These are phyloP conservation scores for Protomyces gravidus DNA, from an alignment of 1,139 yeast species.

Conservation along the genomic window DNA sequence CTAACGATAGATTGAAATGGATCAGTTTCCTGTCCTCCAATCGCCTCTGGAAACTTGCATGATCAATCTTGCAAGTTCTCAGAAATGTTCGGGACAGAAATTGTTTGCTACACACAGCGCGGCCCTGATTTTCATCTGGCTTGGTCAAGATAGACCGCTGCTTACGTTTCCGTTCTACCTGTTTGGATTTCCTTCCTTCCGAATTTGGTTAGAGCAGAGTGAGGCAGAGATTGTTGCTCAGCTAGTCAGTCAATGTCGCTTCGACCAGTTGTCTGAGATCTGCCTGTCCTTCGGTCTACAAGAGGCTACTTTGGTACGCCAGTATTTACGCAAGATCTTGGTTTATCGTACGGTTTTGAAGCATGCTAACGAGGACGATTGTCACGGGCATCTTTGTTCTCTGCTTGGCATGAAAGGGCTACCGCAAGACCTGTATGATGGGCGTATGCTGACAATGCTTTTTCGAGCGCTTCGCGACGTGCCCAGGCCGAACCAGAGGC, in stretches of 20 bases:
- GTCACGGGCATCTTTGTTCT: not conserved
- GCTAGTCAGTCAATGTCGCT: not conserved
- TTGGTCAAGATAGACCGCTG: not conserved
- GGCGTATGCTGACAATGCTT: not conserved
- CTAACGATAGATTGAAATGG: not conserved
- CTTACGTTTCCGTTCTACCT: conserved; percentile 3
- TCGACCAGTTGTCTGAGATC: not conserved
- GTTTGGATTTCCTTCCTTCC: not conserved
- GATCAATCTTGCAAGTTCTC: not conserved
- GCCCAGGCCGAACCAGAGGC: not conserved
- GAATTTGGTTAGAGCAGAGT: not conserved
- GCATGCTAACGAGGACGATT: not conserved
- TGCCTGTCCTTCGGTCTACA: not conserved
- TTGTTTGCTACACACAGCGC: not conserved
- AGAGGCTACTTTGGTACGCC: not conserved
- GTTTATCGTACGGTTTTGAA: not conserved
- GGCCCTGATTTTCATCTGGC: not conserved
- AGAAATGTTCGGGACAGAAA: not conserved
- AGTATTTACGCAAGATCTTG: not conserved
- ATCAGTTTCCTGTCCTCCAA: not conserved
- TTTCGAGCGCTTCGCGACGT: not conserved
- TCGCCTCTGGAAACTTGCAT: not conserved
- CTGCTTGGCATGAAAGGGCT: not conserved
- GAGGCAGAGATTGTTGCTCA: conserved; percentile 6
- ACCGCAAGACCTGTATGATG: not conserved